These are phyloP conservation scores for Linum trigynum DNA, from an alignment of 345 rosid genomes.

Conservation along the genomic window DNA sequence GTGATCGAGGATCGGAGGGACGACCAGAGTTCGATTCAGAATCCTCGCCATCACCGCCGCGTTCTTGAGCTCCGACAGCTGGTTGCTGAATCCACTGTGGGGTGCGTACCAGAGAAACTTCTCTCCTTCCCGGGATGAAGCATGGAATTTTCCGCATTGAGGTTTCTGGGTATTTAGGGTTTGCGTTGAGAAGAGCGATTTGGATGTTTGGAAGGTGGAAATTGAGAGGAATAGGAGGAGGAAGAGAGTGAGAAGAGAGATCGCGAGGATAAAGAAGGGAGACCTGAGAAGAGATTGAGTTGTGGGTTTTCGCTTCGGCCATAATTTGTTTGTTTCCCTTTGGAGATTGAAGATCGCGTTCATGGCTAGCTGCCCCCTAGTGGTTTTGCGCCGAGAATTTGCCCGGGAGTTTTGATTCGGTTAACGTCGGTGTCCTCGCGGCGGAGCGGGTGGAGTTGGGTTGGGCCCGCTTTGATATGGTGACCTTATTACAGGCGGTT, in stretches of 20 bases:
- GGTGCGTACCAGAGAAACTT: conserved; percentile 73
- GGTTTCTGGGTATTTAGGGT: conserved; percentile 30
- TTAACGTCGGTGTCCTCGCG: too few relatives aligned
- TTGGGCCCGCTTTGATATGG: too few relatives aligned
- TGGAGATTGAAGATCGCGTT: conserved; percentile 28
- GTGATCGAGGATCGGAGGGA: conserved; percentile 88
- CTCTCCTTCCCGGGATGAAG: conserved; percentile 18
- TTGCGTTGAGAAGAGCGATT: conserved; percentile 26
- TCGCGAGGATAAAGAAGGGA: conserved; percentile 21
- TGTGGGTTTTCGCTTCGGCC: conserved; percentile 32
- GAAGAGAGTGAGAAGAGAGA: conserved; percentile 16
- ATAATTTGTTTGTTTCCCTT: conserved; percentile 23
- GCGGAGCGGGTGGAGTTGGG: not conserved
- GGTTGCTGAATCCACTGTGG: conserved; percentile 95
- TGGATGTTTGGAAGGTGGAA: conserved; percentile 37
- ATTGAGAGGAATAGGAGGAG: conserved; percentile 28
- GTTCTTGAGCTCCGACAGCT: conserved; percentile 81
- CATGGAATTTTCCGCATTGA: conserved; percentile 24
- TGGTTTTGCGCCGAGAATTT: not conserved
- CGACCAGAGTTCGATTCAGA: conserved; percentile 67
- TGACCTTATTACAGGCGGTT: too few relatives aligned
- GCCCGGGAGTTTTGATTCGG: too few relatives aligned
- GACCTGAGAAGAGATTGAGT: conserved; percentile 16
- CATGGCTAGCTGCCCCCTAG: conserved; percentile 13
- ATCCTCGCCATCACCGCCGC: conserved; percentile 61